Percentiles rank a stretch among this genome's conserved stretches.
phyloP scores from a whole-genome alignment of 164 flowering plant species.

The Malania oleifera region DNA sequence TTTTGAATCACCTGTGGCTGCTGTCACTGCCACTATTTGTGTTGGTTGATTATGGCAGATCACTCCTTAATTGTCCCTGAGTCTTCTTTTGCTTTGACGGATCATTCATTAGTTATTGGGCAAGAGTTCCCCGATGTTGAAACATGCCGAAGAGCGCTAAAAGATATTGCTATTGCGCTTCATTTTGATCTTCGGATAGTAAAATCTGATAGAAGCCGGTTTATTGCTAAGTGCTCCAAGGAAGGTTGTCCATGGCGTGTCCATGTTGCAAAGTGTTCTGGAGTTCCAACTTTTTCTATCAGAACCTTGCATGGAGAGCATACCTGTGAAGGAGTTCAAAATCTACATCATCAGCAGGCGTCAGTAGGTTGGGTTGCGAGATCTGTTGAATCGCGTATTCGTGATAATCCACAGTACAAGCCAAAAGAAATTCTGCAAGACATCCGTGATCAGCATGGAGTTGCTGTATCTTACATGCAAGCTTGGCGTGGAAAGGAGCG shows the following conservation, averaged over 20 bases:
- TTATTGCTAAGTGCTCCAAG: conserved; percentile 91
- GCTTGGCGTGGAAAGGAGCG: conserved; percentile 99
- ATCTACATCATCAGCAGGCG: conserved; percentile 95
- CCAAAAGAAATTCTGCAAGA: conserved; percentile 93
- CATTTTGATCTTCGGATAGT: conserved; percentile 96
- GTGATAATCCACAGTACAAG: conserved; percentile 90
- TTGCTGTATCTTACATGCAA: conserved; percentile 96
- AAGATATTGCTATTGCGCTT: conserved; percentile 84
- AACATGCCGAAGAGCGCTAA: conserved; percentile 62
- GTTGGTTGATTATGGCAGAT: conserved; percentile 24
- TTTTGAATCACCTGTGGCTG: conserved; percentile 12
- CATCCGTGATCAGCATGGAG: conserved; percentile 89
- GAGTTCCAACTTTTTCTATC: conserved; percentile 76
- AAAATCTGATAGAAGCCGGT: conserved; percentile 94
- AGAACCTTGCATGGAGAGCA: conserved; percentile 85
- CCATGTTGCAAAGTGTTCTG: conserved; percentile 88
- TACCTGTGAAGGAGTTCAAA: conserved; percentile 90
- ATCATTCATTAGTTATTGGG: conserved; percentile 59
- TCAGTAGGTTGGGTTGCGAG: conserved; percentile 99
- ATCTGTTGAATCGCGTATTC: conserved; percentile 81
- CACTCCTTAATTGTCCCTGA: conserved; percentile 4
- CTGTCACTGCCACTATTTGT: conserved; percentile 2
- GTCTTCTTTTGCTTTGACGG: neutral
- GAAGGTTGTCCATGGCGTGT: conserved; percentile 99
- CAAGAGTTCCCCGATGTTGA: conserved; percentile 79